Conservation (phyloP, 179 eudicot genomes). For the Gypsophila paniculata region DNA sequence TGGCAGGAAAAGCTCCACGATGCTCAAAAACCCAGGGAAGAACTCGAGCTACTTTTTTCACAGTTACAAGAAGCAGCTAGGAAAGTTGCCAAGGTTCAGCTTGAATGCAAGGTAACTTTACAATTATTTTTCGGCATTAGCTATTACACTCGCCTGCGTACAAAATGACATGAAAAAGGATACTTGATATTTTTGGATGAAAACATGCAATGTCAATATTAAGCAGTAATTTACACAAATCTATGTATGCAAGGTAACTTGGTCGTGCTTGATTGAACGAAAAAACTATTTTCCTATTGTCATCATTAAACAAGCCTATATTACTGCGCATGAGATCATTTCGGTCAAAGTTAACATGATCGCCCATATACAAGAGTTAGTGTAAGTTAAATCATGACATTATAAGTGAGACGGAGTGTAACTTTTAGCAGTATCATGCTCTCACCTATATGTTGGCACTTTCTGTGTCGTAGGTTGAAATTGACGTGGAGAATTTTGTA, state of each 20-base stretch:
- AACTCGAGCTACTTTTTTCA: slow-evolving; percentile 64
- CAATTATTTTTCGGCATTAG: not conserved
- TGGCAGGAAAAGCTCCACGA: slow-evolving; percentile 97
- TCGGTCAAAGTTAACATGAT: no score
- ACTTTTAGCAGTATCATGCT: no score
- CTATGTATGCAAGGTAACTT: no score
- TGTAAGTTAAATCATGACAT: no score
- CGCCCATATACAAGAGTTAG: no score
- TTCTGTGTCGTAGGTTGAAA: slow-evolving; percentile 38
- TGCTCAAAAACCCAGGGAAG: slow-evolving; percentile 89
- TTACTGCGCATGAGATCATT: no score
- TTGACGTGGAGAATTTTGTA: slow-evolving; percentile 88
- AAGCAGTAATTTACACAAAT: no score
- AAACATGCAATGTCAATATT: no score
- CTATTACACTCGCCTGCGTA: not conserved
- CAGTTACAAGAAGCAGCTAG: slow-evolving; percentile 88
- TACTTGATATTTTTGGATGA: not conserved
- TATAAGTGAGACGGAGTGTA: no score
- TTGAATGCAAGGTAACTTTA: slow-evolving; percentile 74
- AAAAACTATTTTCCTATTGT: no score
- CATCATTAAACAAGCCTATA: no score
- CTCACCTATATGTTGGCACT: not conserved
- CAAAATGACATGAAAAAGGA: not conserved
- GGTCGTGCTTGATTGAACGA: no score
- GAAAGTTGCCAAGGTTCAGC: slow-evolving; percentile 83